Evolutionary conservation across 2,329 filamentous ascomycete species (phyloP).

Genomic region (Stemphylium lycopersici): DNA sequence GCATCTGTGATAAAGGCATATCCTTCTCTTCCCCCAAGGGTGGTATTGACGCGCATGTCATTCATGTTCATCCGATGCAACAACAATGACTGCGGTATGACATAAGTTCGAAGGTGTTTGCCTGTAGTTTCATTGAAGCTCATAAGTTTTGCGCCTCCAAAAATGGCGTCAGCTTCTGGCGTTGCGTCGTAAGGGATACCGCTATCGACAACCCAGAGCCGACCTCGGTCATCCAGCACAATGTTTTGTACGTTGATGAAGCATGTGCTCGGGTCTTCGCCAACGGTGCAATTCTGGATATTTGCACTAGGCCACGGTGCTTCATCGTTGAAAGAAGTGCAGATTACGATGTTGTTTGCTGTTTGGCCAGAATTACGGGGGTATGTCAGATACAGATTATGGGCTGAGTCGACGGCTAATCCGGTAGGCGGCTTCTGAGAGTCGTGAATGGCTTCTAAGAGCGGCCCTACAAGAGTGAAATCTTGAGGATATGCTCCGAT

Average conservation of each 20-base stretch:
- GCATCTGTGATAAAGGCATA: slow-evolving; percentile 54
- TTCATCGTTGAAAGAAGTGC: slow-evolving; percentile 48
- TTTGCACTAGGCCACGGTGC: slow-evolving; percentile 49
- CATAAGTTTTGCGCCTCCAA: slow-evolving; percentile 52
- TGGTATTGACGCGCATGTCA: slow-evolving; percentile 54
- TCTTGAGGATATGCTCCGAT: slow-evolving; percentile 38
- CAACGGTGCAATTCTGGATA: slow-evolving; percentile 49
- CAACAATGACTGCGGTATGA: slow-evolving; percentile 45
- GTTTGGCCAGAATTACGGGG: slow-evolving; percentile 49
- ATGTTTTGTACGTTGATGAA: slow-evolving; percentile 56
- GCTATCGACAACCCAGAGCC: slow-evolving; percentile 52
- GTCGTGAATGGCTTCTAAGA: slow-evolving; percentile 48
- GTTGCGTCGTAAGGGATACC: slow-evolving; percentile 45
- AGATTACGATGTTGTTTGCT: slow-evolving; percentile 49
- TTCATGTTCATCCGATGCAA: slow-evolving; percentile 50
- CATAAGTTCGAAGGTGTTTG: slow-evolving; percentile 46
- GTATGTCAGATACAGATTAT: slow-evolving; percentile 52
- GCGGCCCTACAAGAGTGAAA: slow-evolving; percentile 46
- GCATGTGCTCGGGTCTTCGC: slow-evolving; percentile 50
- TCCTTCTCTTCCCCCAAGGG: slow-evolving; percentile 45
- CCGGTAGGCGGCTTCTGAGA: slow-evolving; percentile 48
- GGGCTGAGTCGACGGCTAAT: slow-evolving; percentile 46
- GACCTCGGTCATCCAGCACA: slow-evolving; percentile 48
- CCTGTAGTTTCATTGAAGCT: slow-evolving; percentile 46
- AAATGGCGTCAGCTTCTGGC: slow-evolving; percentile 30